Base-by-base conservation (phyloP, 2,329 filamentous ascomycete genomes). In the Beauveria brongniartii region DNA sequence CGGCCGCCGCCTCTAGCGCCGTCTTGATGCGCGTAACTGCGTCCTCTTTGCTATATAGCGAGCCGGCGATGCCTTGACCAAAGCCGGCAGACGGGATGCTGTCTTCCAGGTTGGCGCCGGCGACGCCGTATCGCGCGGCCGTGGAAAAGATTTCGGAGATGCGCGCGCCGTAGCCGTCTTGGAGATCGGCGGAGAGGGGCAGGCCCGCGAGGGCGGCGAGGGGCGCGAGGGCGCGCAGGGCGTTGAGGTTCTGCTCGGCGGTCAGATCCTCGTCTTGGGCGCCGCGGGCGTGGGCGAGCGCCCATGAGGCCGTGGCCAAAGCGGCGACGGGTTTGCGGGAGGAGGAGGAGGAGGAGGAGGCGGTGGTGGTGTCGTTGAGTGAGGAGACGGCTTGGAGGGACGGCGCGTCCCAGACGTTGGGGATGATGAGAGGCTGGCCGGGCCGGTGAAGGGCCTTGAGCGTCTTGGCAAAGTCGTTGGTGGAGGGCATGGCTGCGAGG, bases 31-130 rank as follows among this genome's bases (percentile, higher is more conserved):
- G 74, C 0, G 69, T 68, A 0, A 77, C 75, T n/a, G 83, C 81
- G 18, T 77, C 77, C 0, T 78, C 75, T 0, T 79, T 59, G 0
- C 69, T 55, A 48, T 69, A 69, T 67, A 77, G 65, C 74, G 68
- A 64, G 66, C 68, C 68, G 2, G 62, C 62, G 18, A 71, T 14
- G 65, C 73, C 55, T 66, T 71, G 46, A 64, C 68, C 55, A 67
- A 75, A 69, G 73, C 75, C 61, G 65, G 66, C 68, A 0, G 69
- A 67, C 3, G 71, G 72, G 24, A 72, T 68, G 53, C 70, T 75
- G 61, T 87, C 84, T 63, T 87, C 84, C 3, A 87, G 74, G 65
- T 87, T 87, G 53, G 78, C 79, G 0, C 84, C 83, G 1, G 81
- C 80, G 0, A 75, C 83, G 0, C 83, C 84, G 0, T 78, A 62